These are phyloP conservation scores for Ramularia endophylla DNA, from an alignment of 2,329 filamentous ascomycete species.

Conservation along the genomic window DNA sequence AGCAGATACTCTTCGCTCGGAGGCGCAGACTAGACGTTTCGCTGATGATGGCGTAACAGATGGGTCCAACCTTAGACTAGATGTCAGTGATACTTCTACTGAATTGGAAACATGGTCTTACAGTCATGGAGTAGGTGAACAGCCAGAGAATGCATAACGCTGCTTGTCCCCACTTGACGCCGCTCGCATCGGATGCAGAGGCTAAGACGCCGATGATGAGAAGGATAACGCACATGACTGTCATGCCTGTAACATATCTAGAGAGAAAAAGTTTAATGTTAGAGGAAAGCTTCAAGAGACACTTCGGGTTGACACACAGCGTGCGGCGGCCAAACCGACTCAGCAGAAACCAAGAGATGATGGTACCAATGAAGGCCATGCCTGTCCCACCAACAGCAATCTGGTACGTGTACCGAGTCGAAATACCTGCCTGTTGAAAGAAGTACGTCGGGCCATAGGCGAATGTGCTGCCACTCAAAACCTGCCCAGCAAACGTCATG, in stretches of 20 bases:
- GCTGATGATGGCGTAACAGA: constrained; percentile 28
- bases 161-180: constrained; percentile 31
- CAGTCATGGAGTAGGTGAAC: constrained; percentile 26
- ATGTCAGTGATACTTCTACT: no score
- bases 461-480: constrained; percentile 31
- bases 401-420: constrained; percentile 22
- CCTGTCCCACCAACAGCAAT: constrained; percentile 15
- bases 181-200: constrained; percentile 12
- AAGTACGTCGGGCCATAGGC: constrained; percentile 32
- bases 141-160: constrained; percentile 24
- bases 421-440: constrained; percentile 32
- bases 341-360: constrained; percentile 31
- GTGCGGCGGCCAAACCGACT: constrained; percentile 30
- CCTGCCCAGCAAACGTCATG: constrained; percentile 35
- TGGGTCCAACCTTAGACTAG: no score
- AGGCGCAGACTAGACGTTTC: constrained; percentile 28
- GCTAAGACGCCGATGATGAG: constrained; percentile 23
- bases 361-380: constrained; percentile 27
- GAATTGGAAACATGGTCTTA: no score
- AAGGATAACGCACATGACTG: constrained; percentile 24
- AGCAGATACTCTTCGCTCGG: constrained; percentile 25
- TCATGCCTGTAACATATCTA: constrained; percentile 28
- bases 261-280: no score
- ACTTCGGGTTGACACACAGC: no score
- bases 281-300: no score